phyloP scores from a whole-genome alignment of 371 early-diverging fungal species.

The Actinomortierella ambigua region DNA sequence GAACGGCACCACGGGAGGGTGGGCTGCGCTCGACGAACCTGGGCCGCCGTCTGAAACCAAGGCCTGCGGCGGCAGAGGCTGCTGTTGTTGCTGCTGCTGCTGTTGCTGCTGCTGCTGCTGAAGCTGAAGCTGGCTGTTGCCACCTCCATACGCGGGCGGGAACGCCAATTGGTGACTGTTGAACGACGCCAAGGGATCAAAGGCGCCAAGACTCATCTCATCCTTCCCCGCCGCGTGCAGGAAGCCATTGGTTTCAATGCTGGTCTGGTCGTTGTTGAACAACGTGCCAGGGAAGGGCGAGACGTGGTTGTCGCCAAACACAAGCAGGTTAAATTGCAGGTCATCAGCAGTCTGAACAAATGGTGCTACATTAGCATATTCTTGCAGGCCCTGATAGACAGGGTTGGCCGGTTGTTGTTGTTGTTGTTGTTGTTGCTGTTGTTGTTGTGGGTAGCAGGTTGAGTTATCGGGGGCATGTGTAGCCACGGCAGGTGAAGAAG shows the following conservation, averaged over 20 bases:
- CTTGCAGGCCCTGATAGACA: constrained; percentile 20
- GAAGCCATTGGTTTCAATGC: constrained; percentile 20
- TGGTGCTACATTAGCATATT: constrained; percentile 12
- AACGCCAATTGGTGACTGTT: constrained; percentile 13
- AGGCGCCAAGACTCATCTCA: constrained; percentile 22
- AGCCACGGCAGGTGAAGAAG: constrained; percentile 12
- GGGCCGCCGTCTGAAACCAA: constrained; percentile 13
- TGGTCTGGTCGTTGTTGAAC: constrained; percentile 19
- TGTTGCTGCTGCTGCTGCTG: constrained; percentile 15
- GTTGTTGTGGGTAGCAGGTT: no score
- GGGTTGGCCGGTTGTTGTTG: constrained; percentile 16
- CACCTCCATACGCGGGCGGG: constrained; percentile 10
- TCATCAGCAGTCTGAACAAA: constrained; percentile 28
- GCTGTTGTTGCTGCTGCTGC: constrained; percentile 17
- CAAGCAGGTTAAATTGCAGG: constrained; percentile 36
- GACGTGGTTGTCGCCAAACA: constrained; percentile 24
- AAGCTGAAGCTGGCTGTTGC: not conserved
- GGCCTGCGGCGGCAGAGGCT: constrained; percentile 17
- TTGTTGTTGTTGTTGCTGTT: constrained; percentile 13
- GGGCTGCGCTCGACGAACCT: not conserved
- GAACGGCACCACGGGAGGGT: not conserved
- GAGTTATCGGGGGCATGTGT: no score
- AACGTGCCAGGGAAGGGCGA: constrained; percentile 21
- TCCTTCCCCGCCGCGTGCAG: no score
- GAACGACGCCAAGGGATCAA: constrained; percentile 13